Conservation (phyloP, 2,329 filamentous ascomycete species). For the Fusarium verrucosum region DNA sequence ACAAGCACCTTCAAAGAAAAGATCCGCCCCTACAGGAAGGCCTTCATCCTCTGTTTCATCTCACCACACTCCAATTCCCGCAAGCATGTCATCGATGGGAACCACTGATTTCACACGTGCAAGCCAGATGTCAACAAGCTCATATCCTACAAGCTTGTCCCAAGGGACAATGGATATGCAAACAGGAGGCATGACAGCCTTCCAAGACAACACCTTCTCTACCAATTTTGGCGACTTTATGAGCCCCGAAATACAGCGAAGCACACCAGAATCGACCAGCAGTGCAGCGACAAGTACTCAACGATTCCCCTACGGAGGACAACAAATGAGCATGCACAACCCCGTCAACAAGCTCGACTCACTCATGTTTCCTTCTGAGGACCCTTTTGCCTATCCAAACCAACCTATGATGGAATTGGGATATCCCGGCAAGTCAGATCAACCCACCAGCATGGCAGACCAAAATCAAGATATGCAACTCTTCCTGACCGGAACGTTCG, state of each 20-base stretch:
- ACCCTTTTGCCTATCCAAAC: constrained; percentile 82
- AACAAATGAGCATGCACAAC: constrained; percentile 50
- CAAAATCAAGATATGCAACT: constrained; percentile 55
- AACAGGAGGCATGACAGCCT: constrained; percentile 45
- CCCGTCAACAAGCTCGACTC: constrained; percentile 75
- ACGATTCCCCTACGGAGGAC: constrained; percentile 46
- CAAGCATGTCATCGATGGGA: constrained; percentile 48
- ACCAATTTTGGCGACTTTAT: constrained; percentile 57
- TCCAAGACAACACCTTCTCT: constrained; percentile 51
- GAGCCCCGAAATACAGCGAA: constrained; percentile 56
- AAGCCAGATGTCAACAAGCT: constrained; percentile 42
- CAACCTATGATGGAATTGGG: constrained; percentile 74
- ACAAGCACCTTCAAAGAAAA: constrained; percentile 61
- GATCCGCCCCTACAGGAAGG: constrained; percentile 58
- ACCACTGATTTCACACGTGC: constrained; percentile 49
- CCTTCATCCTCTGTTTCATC: constrained; percentile 44
- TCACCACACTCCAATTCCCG: constrained; percentile 45
- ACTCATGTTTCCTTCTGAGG: constrained; percentile 82
- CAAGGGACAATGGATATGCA: constrained; percentile 50
- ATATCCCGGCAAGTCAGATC: constrained; percentile 50
- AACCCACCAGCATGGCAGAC: constrained; percentile 48
- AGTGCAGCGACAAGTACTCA: constrained; percentile 55
- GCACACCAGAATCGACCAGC: constrained; percentile 54
- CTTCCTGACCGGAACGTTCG: constrained; percentile 63
- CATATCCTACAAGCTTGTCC: constrained; percentile 41